phyloP scores from a whole-genome alignment of 2,329 filamentous ascomycete genomes.

The Tothia fuscella region DNA sequence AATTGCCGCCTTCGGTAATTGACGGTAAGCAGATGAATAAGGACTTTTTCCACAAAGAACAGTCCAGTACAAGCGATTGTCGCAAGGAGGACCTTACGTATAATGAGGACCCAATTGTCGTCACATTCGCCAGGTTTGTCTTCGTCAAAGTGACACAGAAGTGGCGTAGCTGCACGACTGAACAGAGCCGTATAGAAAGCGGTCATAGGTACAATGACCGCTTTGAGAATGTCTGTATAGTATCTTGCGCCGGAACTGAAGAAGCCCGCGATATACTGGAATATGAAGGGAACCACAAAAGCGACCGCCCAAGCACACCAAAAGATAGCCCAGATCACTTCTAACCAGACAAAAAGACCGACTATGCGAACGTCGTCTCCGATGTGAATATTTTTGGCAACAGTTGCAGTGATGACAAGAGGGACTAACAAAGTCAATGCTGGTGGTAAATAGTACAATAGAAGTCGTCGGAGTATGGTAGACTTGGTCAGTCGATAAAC shows the following conservation, averaged over 20 bases:
- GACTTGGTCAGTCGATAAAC: not conserved
- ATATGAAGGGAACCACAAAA: conserved; percentile 5
- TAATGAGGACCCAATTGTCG: conserved; percentile 1
- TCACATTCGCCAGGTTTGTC: not conserved
- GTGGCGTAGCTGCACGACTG: not conserved
- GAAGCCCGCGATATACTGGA: conserved; percentile 6
- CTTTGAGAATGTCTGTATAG: conserved; percentile 4
- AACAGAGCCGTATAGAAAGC: not conserved
- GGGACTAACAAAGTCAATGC: conserved; percentile 28
- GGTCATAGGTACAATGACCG: conserved; percentile 7
- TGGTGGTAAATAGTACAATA: not conserved
- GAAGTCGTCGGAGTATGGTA: not conserved
- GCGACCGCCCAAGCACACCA: conserved; percentile 5
- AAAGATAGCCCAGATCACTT: conserved; percentile 28
- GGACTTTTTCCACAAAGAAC: conserved; percentile 54
- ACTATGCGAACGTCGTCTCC: conserved; percentile 35
- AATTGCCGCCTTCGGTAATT: conserved; percentile 64
- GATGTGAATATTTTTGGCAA: conserved; percentile 17
- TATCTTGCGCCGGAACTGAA: conserved; percentile 6
- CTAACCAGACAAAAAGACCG: conserved; percentile 55
- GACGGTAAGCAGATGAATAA: conserved; percentile 61
- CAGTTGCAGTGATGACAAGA: conserved; percentile 37
- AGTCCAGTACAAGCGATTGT: conserved; percentile 51
- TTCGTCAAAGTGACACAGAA: conserved; percentile 4
- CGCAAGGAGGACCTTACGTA: conserved; percentile 40